A percentile compares a stretch with the other conserved stretches of the same genome.
Evolutionary conservation across 768 basidiomycete genomes (phyloP).

Genomic region (Serendipita vermifera): DNA sequence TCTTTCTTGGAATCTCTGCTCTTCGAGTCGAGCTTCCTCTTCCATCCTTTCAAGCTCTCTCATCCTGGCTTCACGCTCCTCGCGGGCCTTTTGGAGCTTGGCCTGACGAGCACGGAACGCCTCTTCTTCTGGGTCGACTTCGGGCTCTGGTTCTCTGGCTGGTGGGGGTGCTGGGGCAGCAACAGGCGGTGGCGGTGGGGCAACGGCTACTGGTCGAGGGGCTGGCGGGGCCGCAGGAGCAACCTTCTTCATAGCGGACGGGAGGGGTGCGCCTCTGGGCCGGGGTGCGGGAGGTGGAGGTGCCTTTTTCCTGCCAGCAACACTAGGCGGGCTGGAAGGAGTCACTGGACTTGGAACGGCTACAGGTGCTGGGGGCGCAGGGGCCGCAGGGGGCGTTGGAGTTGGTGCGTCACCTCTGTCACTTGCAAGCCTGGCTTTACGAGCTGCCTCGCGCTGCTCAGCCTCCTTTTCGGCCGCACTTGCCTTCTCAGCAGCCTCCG

Average conservation of each 20-base stretch:
- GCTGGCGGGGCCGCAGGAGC: conserved; percentile 17
- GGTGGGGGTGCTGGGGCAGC: conserved; percentile 20
- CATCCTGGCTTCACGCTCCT: conserved; percentile 50
- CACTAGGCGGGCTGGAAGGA: conserved; percentile 31
- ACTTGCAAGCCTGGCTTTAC: conserved; percentile 46
- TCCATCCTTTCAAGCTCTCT: conserved; percentile 51
- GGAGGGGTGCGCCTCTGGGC: conserved; percentile 26
- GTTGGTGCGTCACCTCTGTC: conserved; percentile 46
- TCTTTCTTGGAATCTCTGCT: conserved; percentile 25
- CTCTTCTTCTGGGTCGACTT: conserved; percentile 68
- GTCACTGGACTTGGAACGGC: conserved; percentile 31
- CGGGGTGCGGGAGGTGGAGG: conserved; percentile 25
- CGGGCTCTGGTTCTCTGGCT: conserved; percentile 27
- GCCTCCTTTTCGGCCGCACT: conserved; percentile 66
- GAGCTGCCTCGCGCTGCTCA: conserved; percentile 59
- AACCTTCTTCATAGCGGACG: conserved; percentile 17
- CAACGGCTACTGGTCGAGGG: conserved; percentile 12
- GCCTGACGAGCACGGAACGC: conserved; percentile 55
- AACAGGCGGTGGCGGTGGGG: conserved; percentile 21
- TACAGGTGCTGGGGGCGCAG: conserved; percentile 30
- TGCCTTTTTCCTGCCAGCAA: conserved; percentile 26
- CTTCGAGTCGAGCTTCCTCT: conserved; percentile 46
- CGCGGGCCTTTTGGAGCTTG: conserved; percentile 54
- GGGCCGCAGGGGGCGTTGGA: conserved; percentile 18
- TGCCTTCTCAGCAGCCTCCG: conserved; percentile 80